These are phyloP conservation scores for Truncatella angustata DNA, from an alignment of 2,329 filamentous ascomycete genomes.

Conservation along the genomic window DNA sequence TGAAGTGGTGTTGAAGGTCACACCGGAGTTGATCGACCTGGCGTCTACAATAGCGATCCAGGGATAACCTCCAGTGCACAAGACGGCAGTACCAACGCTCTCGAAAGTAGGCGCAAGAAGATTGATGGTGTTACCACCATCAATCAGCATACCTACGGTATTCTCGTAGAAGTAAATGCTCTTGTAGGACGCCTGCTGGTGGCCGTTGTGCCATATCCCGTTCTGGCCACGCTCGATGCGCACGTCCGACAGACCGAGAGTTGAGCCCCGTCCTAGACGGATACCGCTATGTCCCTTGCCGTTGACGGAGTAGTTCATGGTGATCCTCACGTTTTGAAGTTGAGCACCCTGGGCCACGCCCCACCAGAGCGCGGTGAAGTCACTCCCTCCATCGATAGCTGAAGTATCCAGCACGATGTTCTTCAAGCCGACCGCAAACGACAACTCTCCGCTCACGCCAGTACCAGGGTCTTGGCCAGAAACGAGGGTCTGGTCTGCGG, in stretches of 20 bases:
- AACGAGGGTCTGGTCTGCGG: conserved; percentile 30
- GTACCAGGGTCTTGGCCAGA: conserved; percentile 35
- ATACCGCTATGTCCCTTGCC: conserved; percentile 41
- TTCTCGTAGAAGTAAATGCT: conserved; percentile 42
- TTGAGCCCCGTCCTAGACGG: conserved; percentile 37
- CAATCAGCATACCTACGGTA: conserved; percentile 36
- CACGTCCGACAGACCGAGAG: conserved; percentile 38
- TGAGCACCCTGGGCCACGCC: conserved; percentile 42
- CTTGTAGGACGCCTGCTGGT: conserved; percentile 43
- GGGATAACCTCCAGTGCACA: conserved; percentile 34
- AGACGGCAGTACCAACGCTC: conserved; percentile 34
- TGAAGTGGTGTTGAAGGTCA: conserved; percentile 34
- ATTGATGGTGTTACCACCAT: conserved; percentile 37
- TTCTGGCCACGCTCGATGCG: conserved; percentile 40
- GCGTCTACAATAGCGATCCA: conserved; percentile 41
- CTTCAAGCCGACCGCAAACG: conserved; percentile 41
- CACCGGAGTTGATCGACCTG: conserved; percentile 39
- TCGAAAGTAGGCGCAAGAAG: conserved; percentile 40
- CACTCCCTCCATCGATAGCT: conserved; percentile 28
- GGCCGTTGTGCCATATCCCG: conserved; percentile 40
- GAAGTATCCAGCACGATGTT: conserved; percentile 43
- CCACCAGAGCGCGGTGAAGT: conserved; percentile 41
- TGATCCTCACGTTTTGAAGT: conserved; percentile 42
- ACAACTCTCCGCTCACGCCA: conserved; percentile 33
- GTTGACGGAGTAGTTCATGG: conserved; percentile 33